Evolutionary conservation across 176 grass and related monocot species (phyloP).

Genomic region (Stipa capillata): DNA sequence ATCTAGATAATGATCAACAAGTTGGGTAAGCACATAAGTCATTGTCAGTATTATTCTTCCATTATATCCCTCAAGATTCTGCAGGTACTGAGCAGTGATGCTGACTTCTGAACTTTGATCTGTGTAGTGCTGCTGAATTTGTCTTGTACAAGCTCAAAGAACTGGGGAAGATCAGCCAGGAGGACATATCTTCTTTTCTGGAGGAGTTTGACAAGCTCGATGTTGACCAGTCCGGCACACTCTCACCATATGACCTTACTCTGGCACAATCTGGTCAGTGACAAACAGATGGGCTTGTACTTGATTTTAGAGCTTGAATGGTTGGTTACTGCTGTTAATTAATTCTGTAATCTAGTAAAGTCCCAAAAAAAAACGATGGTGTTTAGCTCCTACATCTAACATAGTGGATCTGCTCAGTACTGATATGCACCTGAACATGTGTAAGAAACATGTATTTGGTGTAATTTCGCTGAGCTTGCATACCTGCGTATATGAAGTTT

Average conservation of each 20-base stretch:
- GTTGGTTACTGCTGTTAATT: not conserved
- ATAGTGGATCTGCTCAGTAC: not conserved
- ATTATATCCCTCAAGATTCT: not conserved
- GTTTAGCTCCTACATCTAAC: not conserved
- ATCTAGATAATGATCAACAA: constrained; percentile 49
- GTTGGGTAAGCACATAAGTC: constrained; percentile 53
- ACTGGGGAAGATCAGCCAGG: constrained; percentile 81
- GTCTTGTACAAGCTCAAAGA: constrained; percentile 97
- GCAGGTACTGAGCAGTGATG: not conserved
- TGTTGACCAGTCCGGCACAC: constrained; percentile 60
- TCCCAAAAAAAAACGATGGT: not conserved
- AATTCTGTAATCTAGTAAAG: constrained; percentile 3
- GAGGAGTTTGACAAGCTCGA: constrained; percentile 87
- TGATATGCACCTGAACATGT: not conserved
- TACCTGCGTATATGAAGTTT: not conserved
- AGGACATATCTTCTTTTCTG: constrained; percentile 71
- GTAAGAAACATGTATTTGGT: not conserved
- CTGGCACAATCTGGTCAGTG: constrained; percentile 33
- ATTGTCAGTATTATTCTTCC: not conserved
- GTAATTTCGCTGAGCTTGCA: not conserved
- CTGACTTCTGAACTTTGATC: constrained; percentile 2
- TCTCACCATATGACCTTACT: constrained; percentile 56
- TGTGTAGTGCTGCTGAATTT: constrained; percentile 79
- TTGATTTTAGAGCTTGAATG: not conserved
- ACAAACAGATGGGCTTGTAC: not conserved